These are phyloP conservation scores for Cytospora piceicola DNA, from an alignment of 2,329 filamentous ascomycete species.

Conservation along the genomic window DNA sequence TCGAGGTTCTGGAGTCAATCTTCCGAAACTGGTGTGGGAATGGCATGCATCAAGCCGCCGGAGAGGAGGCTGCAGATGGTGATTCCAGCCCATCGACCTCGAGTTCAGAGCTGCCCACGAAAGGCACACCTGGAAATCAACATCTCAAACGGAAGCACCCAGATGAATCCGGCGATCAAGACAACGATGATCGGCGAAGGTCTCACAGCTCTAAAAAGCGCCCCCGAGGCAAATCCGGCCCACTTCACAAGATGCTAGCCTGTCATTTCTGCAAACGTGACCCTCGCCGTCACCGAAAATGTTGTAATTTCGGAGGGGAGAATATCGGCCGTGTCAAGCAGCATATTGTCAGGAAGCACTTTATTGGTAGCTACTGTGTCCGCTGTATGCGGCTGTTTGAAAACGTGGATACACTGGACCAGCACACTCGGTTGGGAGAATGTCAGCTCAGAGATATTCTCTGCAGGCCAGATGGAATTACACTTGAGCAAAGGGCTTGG, in stretches of 20 bases:
- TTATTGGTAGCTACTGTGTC: neutral
- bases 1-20: neutral
- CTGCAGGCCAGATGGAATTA: neutral
- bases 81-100: neutral
- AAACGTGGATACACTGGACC: neutral
- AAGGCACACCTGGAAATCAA: neutral
- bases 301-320: neutral
- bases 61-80: neutral
- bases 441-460: neutral
- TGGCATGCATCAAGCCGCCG: neutral
- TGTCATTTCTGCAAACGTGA: neutral
- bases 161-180: neutral
- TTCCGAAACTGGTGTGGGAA: neutral
- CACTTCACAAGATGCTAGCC: neutral
- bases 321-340: slow-evolving; percentile 1
- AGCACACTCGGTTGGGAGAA: neutral
- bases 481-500: neutral
- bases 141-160: neutral
- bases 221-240: neutral
- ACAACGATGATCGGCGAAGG: neutral
- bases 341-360: neutral
- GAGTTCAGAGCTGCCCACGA: too few species aligned
- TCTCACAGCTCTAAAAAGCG: neutral
- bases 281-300: neutral
- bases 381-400: neutral